Evolutionary conservation across 768 basidiomycete genomes (phyloP).

Genomic region (Boletus barrowsii): DNA sequence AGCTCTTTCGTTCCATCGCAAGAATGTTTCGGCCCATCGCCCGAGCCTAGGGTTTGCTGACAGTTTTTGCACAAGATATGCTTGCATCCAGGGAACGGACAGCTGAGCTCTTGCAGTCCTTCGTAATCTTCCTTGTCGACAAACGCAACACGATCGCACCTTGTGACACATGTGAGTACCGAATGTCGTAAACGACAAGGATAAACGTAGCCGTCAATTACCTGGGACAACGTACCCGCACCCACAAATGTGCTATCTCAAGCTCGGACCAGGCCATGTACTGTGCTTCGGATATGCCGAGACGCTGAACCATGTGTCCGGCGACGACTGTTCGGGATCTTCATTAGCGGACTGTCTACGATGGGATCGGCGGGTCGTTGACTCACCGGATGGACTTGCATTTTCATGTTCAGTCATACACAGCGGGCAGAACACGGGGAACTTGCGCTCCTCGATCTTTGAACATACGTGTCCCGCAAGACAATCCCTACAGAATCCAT

Average conservation of each 20-base stretch:
- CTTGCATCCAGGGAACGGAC: slow-evolving; percentile 47
- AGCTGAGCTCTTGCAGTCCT: slow-evolving; percentile 39
- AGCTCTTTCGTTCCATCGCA: slow-evolving; percentile 59
- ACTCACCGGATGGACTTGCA: slow-evolving; percentile 33
- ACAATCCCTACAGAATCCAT: slow-evolving; percentile 55
- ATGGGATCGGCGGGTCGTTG: not conserved
- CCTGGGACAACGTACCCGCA: slow-evolving; percentile 49
- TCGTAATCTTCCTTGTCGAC: slow-evolving; percentile 51
- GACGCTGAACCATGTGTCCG: slow-evolving; percentile 32
- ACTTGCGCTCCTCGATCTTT: slow-evolving; percentile 49
- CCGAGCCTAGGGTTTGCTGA: slow-evolving; percentile 33
- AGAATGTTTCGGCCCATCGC: slow-evolving; percentile 41
- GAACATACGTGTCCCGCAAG: slow-evolving; percentile 41
- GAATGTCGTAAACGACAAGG: not conserved
- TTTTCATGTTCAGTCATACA: slow-evolving; percentile 40
- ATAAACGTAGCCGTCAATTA: slow-evolving; percentile 15
- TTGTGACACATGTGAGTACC: slow-evolving; percentile 21
- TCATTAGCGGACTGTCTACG: not conserved
- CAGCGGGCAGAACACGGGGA: slow-evolving; percentile 58
- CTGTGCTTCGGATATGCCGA: slow-evolving; percentile 43
- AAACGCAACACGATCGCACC: slow-evolving; percentile 48
- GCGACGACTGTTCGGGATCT: slow-evolving; percentile 36
- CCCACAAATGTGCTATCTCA: slow-evolving; percentile 40
- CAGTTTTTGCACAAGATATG: slow-evolving; percentile 63
- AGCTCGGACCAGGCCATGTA: slow-evolving; percentile 43